Base-by-base conservation (phyloP, 192 early-diverging fungal genomes). In the Coemansia sp. region DNA sequence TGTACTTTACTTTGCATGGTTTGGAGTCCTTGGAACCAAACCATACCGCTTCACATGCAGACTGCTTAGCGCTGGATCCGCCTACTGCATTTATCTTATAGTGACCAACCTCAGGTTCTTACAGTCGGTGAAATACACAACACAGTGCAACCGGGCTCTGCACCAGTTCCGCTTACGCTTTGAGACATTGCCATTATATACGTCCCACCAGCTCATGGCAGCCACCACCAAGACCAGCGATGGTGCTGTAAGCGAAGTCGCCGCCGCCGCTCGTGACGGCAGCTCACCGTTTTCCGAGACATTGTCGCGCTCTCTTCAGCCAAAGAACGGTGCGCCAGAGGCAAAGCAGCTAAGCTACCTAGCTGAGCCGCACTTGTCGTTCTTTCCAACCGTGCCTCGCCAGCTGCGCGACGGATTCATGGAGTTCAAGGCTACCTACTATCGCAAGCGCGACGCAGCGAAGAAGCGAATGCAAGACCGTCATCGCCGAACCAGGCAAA, bases 51-150 rank as follows among this genome's bases (percentile, higher is more conserved):
- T 77, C 42, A 75, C 76, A 5, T 83, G 81, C 61, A 83, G 75
- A 69, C 70, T 83, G 3, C 70, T 83, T 25, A 83, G 81, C 51
- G 76, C 70, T 5, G 81, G 81, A 39, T 83, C 81, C 11, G 81
- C 72, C 7, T 83, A 83, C 70, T 83, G 81, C 70, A 83, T 77
- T 22, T 83, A 83, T 39, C 81, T 78, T 32, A 83, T 83, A 49
- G 68, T 72, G 19, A 83, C 69, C 5, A 83, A 83, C 70, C 65
- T 67, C 7, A 71, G 75, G 41, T 83, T 83, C 43, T 65, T 83
- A 63, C 81, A 83, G 43, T 77, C 81, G 7, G 66, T 83, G 45
- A 77, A 78, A 45, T 83, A 83, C 57, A 74, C 77, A 17, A 53
- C 74, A 17, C 82, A 84, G 56, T 84, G 82, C 71, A 84, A 84